Evolutionary conservation across 1,284 basidiomycete genomes (phyloP).

Genomic region (Fomitopsis pinicola): DNA sequence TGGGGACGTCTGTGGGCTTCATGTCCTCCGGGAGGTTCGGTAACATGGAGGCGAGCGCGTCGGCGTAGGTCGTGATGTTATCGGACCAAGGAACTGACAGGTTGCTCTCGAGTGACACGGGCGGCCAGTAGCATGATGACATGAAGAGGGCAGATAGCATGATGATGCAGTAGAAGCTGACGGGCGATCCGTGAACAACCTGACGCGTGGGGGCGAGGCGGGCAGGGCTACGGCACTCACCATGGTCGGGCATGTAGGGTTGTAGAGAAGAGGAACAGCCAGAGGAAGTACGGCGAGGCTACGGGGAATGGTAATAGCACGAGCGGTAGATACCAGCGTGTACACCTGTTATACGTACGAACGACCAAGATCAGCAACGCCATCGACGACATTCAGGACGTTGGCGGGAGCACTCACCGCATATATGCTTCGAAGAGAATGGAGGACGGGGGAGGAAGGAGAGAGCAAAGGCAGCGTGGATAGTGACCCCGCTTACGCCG

Average conservation of each 20-base stretch:
- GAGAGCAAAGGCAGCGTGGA: background rate
- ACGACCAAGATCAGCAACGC: too few species aligned
- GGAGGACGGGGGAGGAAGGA: background rate
- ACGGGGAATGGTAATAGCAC: constrained; percentile 73
- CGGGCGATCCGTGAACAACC: constrained; percentile 4
- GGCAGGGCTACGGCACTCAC: constrained; percentile 35
- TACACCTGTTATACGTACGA: constrained; percentile 50
- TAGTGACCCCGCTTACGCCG: background rate
- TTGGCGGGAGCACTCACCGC: background rate
- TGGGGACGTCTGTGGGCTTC: constrained; percentile 45
- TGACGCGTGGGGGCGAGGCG: background rate
- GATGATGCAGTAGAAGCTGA: constrained; percentile 78
- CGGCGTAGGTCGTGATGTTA: constrained; percentile 64
- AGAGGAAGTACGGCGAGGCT: constrained; percentile 70
- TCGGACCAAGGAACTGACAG: constrained; percentile 61
- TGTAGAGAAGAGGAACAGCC: constrained; percentile 69
- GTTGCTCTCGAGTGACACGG: constrained; percentile 57
- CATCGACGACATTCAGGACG: too few species aligned
- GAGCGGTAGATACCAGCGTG: constrained; percentile 77
- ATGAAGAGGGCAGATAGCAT: constrained; percentile 73
- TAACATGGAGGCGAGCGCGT: constrained; percentile 47
- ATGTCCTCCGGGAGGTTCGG: constrained; percentile 21
- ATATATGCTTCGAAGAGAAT: background rate
- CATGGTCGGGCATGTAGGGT: constrained; percentile 77
- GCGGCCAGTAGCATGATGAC: constrained; percentile 83